Percentiles rank a stretch among this genome's conserved stretches.
Conservation (phyloP, 345 rosid genomes). For the Hirschfeldia incana region DNA sequence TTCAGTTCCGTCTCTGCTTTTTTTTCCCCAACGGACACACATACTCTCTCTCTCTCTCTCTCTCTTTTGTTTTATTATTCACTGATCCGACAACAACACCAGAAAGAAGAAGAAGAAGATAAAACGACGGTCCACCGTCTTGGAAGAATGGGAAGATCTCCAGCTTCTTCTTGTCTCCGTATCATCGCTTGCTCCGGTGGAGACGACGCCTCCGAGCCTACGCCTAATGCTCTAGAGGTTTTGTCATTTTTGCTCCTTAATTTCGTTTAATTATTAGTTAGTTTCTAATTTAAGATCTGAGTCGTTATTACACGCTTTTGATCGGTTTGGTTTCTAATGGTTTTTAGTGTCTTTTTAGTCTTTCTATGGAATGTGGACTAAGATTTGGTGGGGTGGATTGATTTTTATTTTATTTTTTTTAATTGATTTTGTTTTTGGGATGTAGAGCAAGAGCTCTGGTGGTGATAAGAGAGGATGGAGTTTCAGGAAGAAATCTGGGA, state of each 20-base stretch:
- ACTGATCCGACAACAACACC: conserved; percentile 25
- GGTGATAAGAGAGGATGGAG: conserved; percentile 72
- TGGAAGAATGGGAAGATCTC: conserved; percentile 59
- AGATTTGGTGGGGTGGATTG: neutral
- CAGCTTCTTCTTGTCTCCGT: conserved; percentile 66
- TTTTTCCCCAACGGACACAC: conserved; percentile 29
- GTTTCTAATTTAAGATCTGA: conserved; percentile 38
- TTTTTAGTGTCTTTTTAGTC: neutral
- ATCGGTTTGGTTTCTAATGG: neutral
- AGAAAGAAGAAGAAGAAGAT: conserved; percentile 13
- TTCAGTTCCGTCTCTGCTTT: conserved; percentile 36
- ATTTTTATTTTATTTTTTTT: neutral
- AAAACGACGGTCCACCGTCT: conserved; percentile 32
- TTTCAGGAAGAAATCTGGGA: conserved; percentile 73
- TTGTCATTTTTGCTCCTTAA: neutral
- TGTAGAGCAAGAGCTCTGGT: conserved; percentile 57
- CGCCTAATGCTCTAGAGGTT: conserved; percentile 45
- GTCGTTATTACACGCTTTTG: neutral
- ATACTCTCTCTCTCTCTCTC: neutral
- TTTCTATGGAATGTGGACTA: neutral
- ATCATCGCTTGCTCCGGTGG: conserved; percentile 69
- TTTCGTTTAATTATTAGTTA: neutral
- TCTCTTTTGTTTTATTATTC: neutral
- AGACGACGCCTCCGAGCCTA: conserved; percentile 53
- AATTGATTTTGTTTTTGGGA: neutral